Evolutionary conservation across 495 filamentous ascomycete genomes (phyloP).

Genomic region (Neurospora sp.): DNA sequence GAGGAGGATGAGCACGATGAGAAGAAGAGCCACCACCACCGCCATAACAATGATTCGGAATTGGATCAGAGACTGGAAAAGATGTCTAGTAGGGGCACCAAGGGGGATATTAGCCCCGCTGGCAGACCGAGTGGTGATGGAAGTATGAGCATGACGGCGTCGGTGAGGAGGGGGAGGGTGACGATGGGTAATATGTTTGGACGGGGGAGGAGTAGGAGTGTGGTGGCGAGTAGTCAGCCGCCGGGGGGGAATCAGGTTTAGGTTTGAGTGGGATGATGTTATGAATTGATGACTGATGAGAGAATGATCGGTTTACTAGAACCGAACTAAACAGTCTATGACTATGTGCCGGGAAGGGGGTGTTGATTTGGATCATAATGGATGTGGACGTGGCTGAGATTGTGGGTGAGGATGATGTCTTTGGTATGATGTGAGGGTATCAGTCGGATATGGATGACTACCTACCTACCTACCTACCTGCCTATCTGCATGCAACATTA

Average conservation of each 20-base stretch:
- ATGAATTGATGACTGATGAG: neutral
- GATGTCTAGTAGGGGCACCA: constrained; percentile 4
- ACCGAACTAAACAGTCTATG: neutral
- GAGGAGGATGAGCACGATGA: constrained; percentile 1
- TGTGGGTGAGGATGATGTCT: neutral
- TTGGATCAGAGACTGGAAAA: constrained; percentile 10
- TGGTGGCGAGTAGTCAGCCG: neutral
- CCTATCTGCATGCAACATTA: neutral
- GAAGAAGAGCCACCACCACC: neutral
- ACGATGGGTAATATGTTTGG: neutral
- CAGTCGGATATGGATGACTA: neutral
- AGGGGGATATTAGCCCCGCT: neutral
- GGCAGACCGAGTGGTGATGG: neutral
- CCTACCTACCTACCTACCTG: neutral
- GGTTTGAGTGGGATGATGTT: neutral
- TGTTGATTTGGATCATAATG: neutral
- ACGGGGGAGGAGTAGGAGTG: neutral
- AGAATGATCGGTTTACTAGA: neutral
- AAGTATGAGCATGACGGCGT: neutral
- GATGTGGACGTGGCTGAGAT: neutral
- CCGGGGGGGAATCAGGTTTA: neutral
- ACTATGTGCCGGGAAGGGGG: neutral
- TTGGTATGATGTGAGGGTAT: neutral
- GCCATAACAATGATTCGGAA: neutral
- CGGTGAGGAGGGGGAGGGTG: neutral